phyloP scores from a whole-genome alignment of 139 green algal species.

The Volvox africanus region DNA sequence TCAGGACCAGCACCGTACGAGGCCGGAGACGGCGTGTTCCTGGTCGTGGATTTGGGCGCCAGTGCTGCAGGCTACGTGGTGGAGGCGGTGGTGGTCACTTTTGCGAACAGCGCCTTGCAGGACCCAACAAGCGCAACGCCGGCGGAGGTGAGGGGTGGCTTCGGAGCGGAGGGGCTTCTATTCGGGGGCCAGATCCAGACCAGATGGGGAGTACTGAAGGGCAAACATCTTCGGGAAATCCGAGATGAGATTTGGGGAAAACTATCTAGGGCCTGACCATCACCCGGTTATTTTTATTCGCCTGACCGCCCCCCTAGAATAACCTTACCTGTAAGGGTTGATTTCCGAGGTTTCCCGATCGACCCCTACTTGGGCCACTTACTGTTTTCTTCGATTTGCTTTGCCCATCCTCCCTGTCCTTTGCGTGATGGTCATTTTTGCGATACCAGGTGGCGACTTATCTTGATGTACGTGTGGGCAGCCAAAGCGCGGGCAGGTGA shows the following conservation, averaged over 20 bases:
- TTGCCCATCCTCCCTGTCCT: not conserved
- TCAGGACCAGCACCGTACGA: not conserved
- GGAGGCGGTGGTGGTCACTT: conserved; percentile 24
- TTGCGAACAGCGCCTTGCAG: not conserved
- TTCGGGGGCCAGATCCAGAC: no score
- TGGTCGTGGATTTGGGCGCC: not conserved
- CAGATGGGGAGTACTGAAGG: no score
- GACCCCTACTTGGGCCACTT: no score
- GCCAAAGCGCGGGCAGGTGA: not conserved
- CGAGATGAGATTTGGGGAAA: no score
- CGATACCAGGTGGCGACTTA: not conserved
- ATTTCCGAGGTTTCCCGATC: no score
- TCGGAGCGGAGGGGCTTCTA: not conserved
- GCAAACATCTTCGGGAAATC: no score
- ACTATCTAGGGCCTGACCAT: no score
- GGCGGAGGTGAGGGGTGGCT: not conserved
- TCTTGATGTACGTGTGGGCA: not conserved
- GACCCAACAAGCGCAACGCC: not conserved
- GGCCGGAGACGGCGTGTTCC: not conserved
- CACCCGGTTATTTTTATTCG: no score
- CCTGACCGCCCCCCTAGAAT: not conserved
- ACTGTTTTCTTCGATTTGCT: no score
- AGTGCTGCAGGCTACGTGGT: not conserved
- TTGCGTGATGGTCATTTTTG: no score
- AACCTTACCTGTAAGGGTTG: no score